Evolutionary conservation across 2,329 filamentous ascomycete species (phyloP).

Genomic region (Paraconiothyrium brasiliense): DNA sequence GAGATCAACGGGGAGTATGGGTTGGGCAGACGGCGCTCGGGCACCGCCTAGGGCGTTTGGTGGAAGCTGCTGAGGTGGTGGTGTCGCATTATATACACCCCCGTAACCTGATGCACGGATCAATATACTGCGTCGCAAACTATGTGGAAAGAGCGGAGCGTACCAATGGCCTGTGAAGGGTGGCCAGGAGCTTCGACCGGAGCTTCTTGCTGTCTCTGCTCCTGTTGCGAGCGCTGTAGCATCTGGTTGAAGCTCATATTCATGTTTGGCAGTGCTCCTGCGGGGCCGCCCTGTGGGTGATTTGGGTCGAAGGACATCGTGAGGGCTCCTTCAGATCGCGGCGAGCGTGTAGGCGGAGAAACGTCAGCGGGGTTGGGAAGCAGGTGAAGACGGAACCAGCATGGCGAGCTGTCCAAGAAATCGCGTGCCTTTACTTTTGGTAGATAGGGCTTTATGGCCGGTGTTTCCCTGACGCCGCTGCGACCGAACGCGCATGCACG

Average conservation of each 20-base stretch:
- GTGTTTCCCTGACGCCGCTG: constrained; percentile 13
- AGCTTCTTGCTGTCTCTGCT: constrained; percentile 36
- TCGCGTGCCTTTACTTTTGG: constrained; percentile 28
- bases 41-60: constrained; percentile 43
- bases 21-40: constrained; percentile 32
- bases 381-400: constrained; percentile 32
- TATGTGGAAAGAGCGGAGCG: constrained; percentile 15
- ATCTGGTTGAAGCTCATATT: constrained; percentile 48
- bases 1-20: constrained; percentile 55
- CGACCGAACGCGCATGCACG: not conserved
- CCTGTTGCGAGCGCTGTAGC: constrained; percentile 48
- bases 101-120: constrained; percentile 41
- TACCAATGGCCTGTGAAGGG: constrained; percentile 39
- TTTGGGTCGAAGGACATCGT: constrained; percentile 41
- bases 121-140: constrained; percentile 23
- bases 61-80: constrained; percentile 61
- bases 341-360: constrained; percentile 17
- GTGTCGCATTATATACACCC: constrained; percentile 50
- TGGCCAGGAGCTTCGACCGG: constrained; percentile 35
- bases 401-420: constrained; percentile 39
- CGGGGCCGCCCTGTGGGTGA: constrained; percentile 42
- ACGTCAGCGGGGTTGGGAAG: constrained; percentile 33
- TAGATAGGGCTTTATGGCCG: constrained; percentile 6
- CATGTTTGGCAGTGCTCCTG: constrained; percentile 41
- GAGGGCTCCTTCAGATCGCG: constrained; percentile 12